Base-by-base conservation (phyloP, 176 grass and related monocot species). In the Cenchrus purpureus region DNA sequence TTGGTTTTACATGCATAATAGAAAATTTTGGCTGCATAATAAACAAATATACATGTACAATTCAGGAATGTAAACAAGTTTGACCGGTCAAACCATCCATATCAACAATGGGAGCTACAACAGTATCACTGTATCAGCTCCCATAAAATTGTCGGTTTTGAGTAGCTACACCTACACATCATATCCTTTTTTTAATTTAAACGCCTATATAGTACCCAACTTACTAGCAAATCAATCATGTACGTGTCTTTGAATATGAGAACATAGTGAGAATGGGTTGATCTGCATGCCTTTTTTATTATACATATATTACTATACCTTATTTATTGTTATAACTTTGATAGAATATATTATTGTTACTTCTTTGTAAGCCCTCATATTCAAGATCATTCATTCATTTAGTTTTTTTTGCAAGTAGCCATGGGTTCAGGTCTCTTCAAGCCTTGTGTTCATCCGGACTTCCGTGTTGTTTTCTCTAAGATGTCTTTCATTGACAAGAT, bases 401-500 rank as follows among this genome's bases (percentile, higher is more conserved):
- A 77, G 58, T 79, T 64, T 75, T 79, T 3, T 75, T 55, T 77
- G 40, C 71, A 79, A n/a, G 49, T 48, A 82, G 37, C 40, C 79
- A 89, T 92, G 90, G 82, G 78, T 79, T 82, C 71, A 70, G 68
- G 65, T 45, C 60, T 89, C n/a, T 79, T 86, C 65, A 65, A 86
- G 16, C 12, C 86, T 62, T 31, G 77, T 60, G 45, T 92, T 52
- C 86, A 92, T 63, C 79, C 79, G 44, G 83, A 79, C 17, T 78
- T 92, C 79, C 83, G 68, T 69, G 79, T 69, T 17, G 40, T 71
- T 61, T 86, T 86, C 79, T 73, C 74, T 12, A 89, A 56, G 68
- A 92, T 92, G 90, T 72, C 90, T 46, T 61, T 89, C 10, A 73
- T 79, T 16, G 90, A 92, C 78, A 89, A 89, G 79, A 79, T 92